A percentile compares a stretch with the other conserved stretches of the same genome.
Conservation (phyloP, 805 yeast genomes). For the Wickerhamiella australiensis region DNA sequence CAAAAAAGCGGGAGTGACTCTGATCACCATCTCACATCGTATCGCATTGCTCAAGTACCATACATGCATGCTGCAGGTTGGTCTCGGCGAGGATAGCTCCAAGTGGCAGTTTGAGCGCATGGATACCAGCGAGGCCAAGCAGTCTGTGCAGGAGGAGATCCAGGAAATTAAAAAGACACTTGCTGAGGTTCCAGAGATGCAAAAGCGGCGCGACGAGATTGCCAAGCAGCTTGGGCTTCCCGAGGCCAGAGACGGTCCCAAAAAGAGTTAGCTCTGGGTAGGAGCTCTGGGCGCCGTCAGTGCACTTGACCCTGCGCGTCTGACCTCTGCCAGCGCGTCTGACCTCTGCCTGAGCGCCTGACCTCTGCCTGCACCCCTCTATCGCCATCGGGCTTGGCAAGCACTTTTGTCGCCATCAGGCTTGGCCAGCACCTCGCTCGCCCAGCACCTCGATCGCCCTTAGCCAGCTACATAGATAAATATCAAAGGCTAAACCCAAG, state of each 20-base stretch:
- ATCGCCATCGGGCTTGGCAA: too few species aligned
- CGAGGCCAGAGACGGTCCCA: conserved; percentile 1
- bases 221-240: conserved; percentile 26
- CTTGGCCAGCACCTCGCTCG: too few species aligned
- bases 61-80: conserved; percentile 58
- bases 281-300: too few species aligned
- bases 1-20: conserved; percentile 56
- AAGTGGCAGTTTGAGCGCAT: conserved; percentile 52
- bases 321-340: too few species aligned
- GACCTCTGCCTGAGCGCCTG: too few species aligned
- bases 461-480: too few species aligned
- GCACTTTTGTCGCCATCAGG: too few species aligned
- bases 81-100: conserved; percentile 36
- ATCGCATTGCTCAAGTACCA: conserved; percentile 78
- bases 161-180: conserved; percentile 50
- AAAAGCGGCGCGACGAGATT: conserved; percentile 46
- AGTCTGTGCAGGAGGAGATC: conserved; percentile 65
- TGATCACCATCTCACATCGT: conserved; percentile 73
- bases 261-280: conserved; percentile 1
- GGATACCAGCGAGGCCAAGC: conserved; percentile 53
- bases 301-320: too few species aligned
- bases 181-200: conserved; percentile 46
- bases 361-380: too few species aligned
- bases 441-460: too few species aligned
- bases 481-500: too few species aligned